Base-by-base conservation (phyloP, 768 basidiomycete species). In the Mycena floridula region DNA sequence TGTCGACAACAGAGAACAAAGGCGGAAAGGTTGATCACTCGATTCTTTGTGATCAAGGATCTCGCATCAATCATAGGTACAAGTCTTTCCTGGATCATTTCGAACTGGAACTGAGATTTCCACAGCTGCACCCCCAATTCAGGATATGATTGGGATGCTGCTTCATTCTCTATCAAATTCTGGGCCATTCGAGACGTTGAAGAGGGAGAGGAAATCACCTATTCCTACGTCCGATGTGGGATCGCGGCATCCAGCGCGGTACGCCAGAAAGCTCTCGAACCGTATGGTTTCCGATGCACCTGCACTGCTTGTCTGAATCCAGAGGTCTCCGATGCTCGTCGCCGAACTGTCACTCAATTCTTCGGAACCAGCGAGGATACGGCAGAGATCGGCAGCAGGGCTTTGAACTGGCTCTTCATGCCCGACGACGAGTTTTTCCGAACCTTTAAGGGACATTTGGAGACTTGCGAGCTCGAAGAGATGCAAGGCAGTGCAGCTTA, bases 151-250 rank as follows among this genome's bases (percentile, higher is more conserved):
- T 66, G 67, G 42, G 59, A 64, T 32, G 26, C 59, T 3, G 27
- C 47, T 3, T 58, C 67, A 3, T 69, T 69, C 42, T 52, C 60
- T 5, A 52, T 62, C 25, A 54, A 55, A 26, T 50, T 65, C 25
- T 43, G 47, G 7, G 65, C 65, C 2, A 37, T 44, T 9, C 51
- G 56, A 0, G 45, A 58, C 36, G 62, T 69, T 46, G 57, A 54
- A 16, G 45, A 46, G 3, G 61, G 62, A 2, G 62, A 65, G 27
- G 59, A 68, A 44, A 55, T 66, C 18, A 57, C 57, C 16, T 48
- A 59, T 12, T 44, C 53, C 5, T 69, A 69, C 40, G n/a, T n/a
- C n/a, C n/a, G n/a, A n/a, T 57, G 57, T 41, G 25, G 37, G 8
- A 30, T 57, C 7, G 43, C 55, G 5, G 47, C 49, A 21, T 25